phyloP scores from a whole-genome alignment of 1,284 basidiomycete species.

The Austroboletus novae-zelandiae region DNA sequence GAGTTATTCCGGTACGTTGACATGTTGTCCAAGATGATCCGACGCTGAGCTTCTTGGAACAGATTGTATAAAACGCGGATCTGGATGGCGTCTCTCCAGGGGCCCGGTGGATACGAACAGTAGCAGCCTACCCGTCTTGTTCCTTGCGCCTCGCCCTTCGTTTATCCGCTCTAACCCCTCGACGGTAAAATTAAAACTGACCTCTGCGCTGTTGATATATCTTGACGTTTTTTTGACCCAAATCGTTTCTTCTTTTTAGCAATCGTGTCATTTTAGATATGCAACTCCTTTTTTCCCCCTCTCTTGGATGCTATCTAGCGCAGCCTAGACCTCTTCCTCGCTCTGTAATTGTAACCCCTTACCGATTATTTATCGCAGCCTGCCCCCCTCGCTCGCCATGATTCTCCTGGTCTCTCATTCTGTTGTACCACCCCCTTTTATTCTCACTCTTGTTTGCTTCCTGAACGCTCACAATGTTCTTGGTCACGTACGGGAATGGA shows the following conservation, averaged over 20 bases:
- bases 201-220: conserved; percentile 22
- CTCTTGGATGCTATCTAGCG: conserved; percentile 29
- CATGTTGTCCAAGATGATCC: neutral
- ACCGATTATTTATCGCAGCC: conserved; percentile 21
- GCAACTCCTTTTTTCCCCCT: conserved; percentile 14
- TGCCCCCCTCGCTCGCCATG: neutral
- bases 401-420: neutral
- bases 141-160: neutral
- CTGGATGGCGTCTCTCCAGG: conserved; percentile 68
- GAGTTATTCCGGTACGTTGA: conserved; percentile 76
- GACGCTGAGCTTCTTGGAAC: neutral
- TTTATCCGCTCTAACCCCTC: neutral
- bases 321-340: conserved; percentile 23
- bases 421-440: neutral
- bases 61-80: conserved; percentile 75
- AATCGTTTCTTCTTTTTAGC: conserved; percentile 1
- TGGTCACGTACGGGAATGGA: conserved; percentile 8
- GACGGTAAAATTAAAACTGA: conserved; percentile 14
- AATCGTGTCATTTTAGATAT: conserved; percentile 30
- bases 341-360: conserved; percentile 29
- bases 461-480: neutral
- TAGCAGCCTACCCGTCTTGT: conserved; percentile 13
- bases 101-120: conserved; percentile 40
- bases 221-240: conserved; percentile 16
- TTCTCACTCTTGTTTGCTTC: neutral